phyloP scores from a whole-genome alignment of 2,329 filamentous ascomycete species.

The Ascochyta lentis region DNA sequence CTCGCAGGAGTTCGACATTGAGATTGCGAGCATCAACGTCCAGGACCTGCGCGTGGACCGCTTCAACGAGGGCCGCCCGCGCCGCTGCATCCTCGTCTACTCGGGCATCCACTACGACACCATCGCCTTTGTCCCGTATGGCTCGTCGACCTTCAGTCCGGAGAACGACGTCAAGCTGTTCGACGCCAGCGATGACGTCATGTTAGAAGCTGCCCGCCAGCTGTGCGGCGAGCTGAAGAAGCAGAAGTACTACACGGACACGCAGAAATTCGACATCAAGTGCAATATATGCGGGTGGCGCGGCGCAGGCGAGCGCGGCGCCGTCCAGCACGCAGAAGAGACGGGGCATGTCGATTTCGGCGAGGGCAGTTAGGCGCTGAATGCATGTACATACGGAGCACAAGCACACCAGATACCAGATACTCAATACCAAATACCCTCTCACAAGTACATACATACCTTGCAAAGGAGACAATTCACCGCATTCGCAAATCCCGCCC shows the following conservation, averaged over 20 bases:
- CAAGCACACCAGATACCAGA: too few relatives aligned
- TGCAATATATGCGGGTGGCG: constrained; percentile 78
- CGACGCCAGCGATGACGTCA: constrained; percentile 61
- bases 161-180: constrained; percentile 84
- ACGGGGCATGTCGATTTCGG: constrained; percentile 57
- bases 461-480: too few relatives aligned
- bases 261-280: constrained; percentile 75
- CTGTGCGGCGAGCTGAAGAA: constrained; percentile 67
- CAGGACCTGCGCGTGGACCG: constrained; percentile 70
- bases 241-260: constrained; percentile 88
- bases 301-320: constrained; percentile 70
- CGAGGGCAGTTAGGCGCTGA: constrained; percentile 22
- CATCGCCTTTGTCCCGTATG: constrained; percentile 72
- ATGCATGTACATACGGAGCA: too few relatives aligned
- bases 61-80: constrained; percentile 74
- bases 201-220: constrained; percentile 64
- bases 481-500: too few relatives aligned
- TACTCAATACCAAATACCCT: too few relatives aligned
- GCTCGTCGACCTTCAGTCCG: constrained; percentile 66
- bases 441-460: too few relatives aligned
- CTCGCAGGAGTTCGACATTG: constrained; percentile 81
- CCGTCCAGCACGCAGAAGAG: constrained; percentile 66
- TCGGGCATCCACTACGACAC: constrained; percentile 94
- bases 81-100: constrained; percentile 82
- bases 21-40: constrained; percentile 86